Percentiles rank a stretch among this genome's conserved stretches.
These are phyloP conservation scores for Lentinula sp. DNA, from an alignment of 768 basidiomycete genomes.

Conservation along the genomic window DNA sequence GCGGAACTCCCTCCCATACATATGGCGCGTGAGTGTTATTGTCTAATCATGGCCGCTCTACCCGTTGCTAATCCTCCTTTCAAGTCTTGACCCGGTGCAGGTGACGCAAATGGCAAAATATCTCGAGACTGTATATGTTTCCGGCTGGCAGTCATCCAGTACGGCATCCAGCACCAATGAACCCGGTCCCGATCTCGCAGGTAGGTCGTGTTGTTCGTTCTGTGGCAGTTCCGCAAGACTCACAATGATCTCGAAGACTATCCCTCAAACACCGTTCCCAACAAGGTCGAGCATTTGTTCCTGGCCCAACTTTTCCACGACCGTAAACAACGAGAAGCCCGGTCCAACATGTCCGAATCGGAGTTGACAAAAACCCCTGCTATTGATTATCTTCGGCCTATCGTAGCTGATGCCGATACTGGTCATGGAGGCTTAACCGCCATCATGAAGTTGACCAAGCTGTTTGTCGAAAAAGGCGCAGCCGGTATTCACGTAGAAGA, in stretches of 20 bases:
- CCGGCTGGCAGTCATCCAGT: constrained; percentile 92
- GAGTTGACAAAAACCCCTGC: constrained; percentile 65
- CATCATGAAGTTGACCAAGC: constrained; percentile 96
- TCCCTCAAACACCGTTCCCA: constrained; percentile 97
- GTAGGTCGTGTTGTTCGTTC: constrained; percentile 29
- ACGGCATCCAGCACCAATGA: constrained; percentile 93
- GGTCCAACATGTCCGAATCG: constrained; percentile 61
- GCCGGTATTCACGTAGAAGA: constrained; percentile 98
- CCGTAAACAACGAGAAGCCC: constrained; percentile 86
- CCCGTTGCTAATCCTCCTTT: not conserved
- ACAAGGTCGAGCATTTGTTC: constrained; percentile 98
- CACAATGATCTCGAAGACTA: constrained; percentile 53
- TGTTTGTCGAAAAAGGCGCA: constrained; percentile 98
- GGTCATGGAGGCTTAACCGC: constrained; percentile 98
- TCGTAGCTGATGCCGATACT: constrained; percentile 96
- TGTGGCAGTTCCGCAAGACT: not conserved
- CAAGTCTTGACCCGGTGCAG: constrained; percentile 95
- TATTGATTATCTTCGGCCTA: constrained; percentile 89
- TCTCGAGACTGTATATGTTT: constrained; percentile 97
- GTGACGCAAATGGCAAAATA: constrained; percentile 99
- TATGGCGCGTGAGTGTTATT: constrained; percentile 93
- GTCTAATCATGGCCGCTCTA: not conserved
- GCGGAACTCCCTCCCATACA: constrained; percentile 83
- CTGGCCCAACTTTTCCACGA: constrained; percentile 99
- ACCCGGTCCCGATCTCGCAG: constrained; percentile 97